Base-by-base conservation (phyloP, 2,329 filamentous ascomycete species). In the Fusarium virguliforme region DNA sequence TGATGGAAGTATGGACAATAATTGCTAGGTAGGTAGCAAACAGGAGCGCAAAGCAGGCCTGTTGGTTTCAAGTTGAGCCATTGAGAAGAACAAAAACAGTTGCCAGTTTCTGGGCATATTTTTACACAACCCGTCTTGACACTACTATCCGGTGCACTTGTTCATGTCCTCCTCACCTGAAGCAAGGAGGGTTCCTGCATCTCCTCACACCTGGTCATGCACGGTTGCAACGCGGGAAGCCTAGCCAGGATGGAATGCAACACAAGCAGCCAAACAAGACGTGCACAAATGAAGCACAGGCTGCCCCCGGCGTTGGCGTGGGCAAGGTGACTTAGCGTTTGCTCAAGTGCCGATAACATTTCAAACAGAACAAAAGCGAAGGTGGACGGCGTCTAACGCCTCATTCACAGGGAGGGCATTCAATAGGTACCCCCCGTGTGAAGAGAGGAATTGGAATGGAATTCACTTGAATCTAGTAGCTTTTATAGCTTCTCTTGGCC, bases 71-170 rank as follows among this genome's bases (percentile, higher is more conserved):
- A 41, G 41, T 46, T 18, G 54, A 64, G 35, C 38, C 37, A 59
- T 55, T 53, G 22, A 68, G 26, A 32, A 71, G 58, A 55, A 55
- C 38, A 18, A 32, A 71, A 70, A 71, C 56, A 60, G 65, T 64
- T 50, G 34, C 67, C 64, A 55, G 26, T 22, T 24, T 50, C 37
- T 28, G 22, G 41, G 41, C 24, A 48, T 8, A 28, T 28, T 48
- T 28, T n/a, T 24, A 48, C 15, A 48, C 8, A 9, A 28, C 18
- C 18, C 18, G 22, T 46, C 7, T 9, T 48, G 3, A 28, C 43
- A 28, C 28, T 48, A 48, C 43, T 48, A 18, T 18, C 18, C 18
- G 24, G 24, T n/a, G 24, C 24, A 28, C 43, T n/a, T 6, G 24
- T 24, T 22, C 43, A 10, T 48, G n/a, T 48, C 8, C 4, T 48